Base-by-base conservation (phyloP, 768 basidiomycete genomes). In the Steccherinum ochraceum region DNA sequence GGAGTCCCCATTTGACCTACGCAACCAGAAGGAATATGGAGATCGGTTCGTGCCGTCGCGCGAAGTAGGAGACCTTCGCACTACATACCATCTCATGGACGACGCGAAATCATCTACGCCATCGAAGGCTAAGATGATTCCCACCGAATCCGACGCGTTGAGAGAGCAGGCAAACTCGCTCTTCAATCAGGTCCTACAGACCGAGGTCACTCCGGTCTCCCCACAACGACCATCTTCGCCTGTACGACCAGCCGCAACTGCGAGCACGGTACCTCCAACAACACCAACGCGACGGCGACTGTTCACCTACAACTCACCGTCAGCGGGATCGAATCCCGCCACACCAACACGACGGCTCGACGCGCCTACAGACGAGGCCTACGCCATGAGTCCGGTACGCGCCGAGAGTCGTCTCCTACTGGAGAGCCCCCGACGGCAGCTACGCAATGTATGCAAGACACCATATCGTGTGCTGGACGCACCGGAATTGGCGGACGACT, bases 401-500 rank as follows among this genome's bases (percentile, higher is more conserved):
- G 82, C 85, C 40, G 85, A 87, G 59, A 90, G 84, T 56, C 83
- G 90, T 23, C 78, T 78, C 46, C 75, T 96, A 13, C 81, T 99
- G 42, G 82, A 93, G 55, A 89, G 85, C 49, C 93, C 94, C 0
- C 77, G 89, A 24, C 82, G 89, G 46, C 77, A 84, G 52, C 79
- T 89, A 5, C 81, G 95, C 41, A 84, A 75, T 52, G 88, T 97
- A 1, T 86, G 86, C 71, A 93, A 95, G 67, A 96, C 94, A 0
- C 95, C 95, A 2, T 98, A 95, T 72, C 83, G 96, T 52, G 95
- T 97, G 1, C 79, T 98, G 26, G 95, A 99, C 64, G 95, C 95
- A 5, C 96, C 95, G 0, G 94, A 98, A 50, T 81, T 99, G 12
- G 92, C 93, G 24, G 95, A 98, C 64, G 95, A 99, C 66, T 99